Evolutionary conservation across 345 rosid genomes (phyloP).

Genomic region (Populus deltoides): DNA sequence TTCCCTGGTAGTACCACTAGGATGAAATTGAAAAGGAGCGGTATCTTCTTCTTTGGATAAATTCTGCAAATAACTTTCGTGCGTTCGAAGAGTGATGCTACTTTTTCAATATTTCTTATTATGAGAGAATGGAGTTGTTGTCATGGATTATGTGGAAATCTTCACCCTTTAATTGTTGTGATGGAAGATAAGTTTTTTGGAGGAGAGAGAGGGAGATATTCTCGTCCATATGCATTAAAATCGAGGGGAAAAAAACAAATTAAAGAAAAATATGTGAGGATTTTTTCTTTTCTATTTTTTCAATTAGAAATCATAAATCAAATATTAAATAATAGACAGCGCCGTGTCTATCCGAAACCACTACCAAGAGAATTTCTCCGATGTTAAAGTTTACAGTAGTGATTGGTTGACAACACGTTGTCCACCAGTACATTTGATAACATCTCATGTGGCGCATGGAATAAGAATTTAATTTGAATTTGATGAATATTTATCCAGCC

Average conservation of each 20-base stretch:
- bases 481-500: too few species aligned
- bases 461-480: too few species aligned
- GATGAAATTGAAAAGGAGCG: background rate
- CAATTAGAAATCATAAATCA: background rate
- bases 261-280: background rate
- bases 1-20: background rate
- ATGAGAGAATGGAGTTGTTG: slow-evolving; percentile 1
- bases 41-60: background rate
- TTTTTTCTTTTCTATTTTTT: background rate
- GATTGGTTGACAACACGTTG: too few species aligned
- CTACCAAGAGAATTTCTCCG: background rate
- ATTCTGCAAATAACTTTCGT: background rate
- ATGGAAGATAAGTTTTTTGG: background rate
- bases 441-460: too few species aligned
- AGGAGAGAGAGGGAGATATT: background rate
- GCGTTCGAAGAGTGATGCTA: background rate
- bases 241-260: background rate
- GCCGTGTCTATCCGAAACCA: background rate
- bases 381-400: background rate
- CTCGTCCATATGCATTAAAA: slow-evolving; percentile 7
- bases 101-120: background rate
- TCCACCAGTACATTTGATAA: too few species aligned
- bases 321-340: background rate
- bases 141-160: background rate
- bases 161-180: background rate